Evolutionary conservation across 1,284 basidiomycete species (phyloP).

Genomic region (Kalmanozyma brasiliensis): DNA sequence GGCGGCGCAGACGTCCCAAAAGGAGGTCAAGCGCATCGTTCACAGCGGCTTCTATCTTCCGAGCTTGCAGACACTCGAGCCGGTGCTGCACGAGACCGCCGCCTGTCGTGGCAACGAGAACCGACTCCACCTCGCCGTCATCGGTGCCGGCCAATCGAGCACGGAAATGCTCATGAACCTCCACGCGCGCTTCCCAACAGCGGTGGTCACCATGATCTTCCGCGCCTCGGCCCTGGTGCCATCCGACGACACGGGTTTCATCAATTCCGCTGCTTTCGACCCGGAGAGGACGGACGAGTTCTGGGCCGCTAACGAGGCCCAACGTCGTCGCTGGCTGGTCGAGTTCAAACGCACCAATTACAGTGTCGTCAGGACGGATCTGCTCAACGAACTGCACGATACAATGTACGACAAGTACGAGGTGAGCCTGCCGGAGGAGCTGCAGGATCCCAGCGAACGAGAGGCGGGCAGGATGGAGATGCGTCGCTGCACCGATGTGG

Average conservation of each 20-base stretch:
- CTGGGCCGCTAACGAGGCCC: constrained; percentile 53
- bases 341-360: constrained; percentile 68
- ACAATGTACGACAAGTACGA: constrained; percentile 62
- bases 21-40: constrained; percentile 45
- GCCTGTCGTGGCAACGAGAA: constrained; percentile 21
- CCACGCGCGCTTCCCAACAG: constrained; percentile 59
- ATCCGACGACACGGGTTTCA: constrained; percentile 64
- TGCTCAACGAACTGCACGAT: constrained; percentile 61
- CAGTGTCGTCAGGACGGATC: constrained; percentile 61
- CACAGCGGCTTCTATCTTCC: constrained; percentile 63
- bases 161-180: constrained; percentile 65
- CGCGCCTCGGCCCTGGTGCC: constrained; percentile 64
- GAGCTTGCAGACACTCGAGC: constrained; percentile 50
- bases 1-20: constrained; percentile 18
- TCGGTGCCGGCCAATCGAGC: constrained; percentile 65
- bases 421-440: constrained; percentile 56
- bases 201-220: constrained; percentile 63
- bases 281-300: constrained; percentile 64
- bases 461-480: constrained; percentile 42
- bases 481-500: constrained; percentile 46
- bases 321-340: constrained; percentile 55
- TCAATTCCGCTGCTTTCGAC: constrained; percentile 66
- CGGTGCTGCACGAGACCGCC: constrained; percentile 36
- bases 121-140: constrained; percentile 59
- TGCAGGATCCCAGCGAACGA: constrained; percentile 47